A percentile compares a stretch with the other conserved stretches of the same genome.
Conservation (phyloP, 2,329 filamentous ascomycete species). For the Elsinoe arachidis region DNA sequence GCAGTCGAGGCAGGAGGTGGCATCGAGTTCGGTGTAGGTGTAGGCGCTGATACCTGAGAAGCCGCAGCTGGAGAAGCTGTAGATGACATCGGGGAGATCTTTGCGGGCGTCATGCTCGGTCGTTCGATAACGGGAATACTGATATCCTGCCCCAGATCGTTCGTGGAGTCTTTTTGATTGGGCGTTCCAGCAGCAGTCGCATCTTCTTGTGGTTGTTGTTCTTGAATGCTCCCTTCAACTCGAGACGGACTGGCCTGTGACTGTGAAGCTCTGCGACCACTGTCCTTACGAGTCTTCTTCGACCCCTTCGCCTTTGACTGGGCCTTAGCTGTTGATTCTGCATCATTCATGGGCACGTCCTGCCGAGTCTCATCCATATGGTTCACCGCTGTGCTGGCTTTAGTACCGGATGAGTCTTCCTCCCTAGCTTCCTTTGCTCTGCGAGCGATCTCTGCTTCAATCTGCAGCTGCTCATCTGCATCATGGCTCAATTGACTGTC, state of each 20-base stretch:
- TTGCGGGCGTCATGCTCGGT: not conserved
- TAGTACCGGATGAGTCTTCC: conserved; percentile 6
- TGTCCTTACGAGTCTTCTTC: not conserved
- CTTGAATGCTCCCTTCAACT: not conserved
- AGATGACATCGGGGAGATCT: not conserved
- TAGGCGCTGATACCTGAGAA: not conserved
- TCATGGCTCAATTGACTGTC: not conserved
- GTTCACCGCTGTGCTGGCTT: not conserved
- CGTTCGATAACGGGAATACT: not conserved
- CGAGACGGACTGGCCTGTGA: not conserved
- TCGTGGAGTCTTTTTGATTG: not conserved
- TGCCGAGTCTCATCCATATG: not conserved
- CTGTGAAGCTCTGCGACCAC: not conserved
- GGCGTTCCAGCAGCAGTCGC: too few relatives aligned
- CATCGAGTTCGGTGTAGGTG: not conserved
- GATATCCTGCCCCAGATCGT: not conserved
- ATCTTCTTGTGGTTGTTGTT: too few relatives aligned
- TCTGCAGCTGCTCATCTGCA: not conserved
- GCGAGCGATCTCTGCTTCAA: not conserved
- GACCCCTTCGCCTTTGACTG: not conserved
- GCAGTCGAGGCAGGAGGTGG: not conserved
- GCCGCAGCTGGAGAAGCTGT: not conserved
- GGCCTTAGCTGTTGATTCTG: not conserved
- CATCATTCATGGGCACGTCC: not conserved
- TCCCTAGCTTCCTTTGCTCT: conserved; percentile 6